Percentiles rank a stretch among this genome's conserved stretches.
phyloP scores from a whole-genome alignment of 2,329 filamentous ascomycete genomes.

The Fusarium lyarnte region DNA sequence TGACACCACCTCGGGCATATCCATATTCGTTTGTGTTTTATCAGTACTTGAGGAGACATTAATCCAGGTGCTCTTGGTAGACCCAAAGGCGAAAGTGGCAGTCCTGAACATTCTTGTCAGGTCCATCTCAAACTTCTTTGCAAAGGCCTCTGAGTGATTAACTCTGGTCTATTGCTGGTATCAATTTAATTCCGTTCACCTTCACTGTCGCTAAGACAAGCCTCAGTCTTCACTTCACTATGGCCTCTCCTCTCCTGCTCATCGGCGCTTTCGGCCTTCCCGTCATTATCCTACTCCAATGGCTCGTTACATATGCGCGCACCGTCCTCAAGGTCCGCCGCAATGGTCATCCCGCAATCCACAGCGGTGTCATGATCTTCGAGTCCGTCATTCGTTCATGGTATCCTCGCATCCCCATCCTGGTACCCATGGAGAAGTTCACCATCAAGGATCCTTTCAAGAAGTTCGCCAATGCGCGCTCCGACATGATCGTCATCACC shows the following conservation, averaged over 20 bases:
- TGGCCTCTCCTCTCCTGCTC: neutral
- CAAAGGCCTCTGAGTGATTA: neutral
- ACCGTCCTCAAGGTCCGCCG: neutral
- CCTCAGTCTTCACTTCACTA: neutral
- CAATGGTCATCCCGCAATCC: neutral
- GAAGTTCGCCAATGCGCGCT: neutral
- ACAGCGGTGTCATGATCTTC: neutral
- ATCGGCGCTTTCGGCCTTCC: neutral
- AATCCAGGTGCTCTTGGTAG: neutral
- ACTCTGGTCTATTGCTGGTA: fast-evolving
- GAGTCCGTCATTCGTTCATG: neutral
- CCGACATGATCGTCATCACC: neutral
- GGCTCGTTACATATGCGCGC: neutral
- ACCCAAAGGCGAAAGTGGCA: neutral
- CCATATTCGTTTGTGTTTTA: fast-evolving
- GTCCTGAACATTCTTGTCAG: neutral
- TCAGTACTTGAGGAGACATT: neutral
- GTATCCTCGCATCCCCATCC: neutral
- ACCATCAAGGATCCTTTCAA: neutral
- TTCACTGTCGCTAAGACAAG: neutral
- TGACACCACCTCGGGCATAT: fast-evolving
- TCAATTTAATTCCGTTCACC: fast-evolving
- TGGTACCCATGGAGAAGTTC: neutral
- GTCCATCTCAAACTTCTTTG: neutral
- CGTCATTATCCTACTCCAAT: neutral